phyloP scores from a whole-genome alignment of 108 stramenopile genomes.

The Pseudonitzschia multiseries region DNA sequence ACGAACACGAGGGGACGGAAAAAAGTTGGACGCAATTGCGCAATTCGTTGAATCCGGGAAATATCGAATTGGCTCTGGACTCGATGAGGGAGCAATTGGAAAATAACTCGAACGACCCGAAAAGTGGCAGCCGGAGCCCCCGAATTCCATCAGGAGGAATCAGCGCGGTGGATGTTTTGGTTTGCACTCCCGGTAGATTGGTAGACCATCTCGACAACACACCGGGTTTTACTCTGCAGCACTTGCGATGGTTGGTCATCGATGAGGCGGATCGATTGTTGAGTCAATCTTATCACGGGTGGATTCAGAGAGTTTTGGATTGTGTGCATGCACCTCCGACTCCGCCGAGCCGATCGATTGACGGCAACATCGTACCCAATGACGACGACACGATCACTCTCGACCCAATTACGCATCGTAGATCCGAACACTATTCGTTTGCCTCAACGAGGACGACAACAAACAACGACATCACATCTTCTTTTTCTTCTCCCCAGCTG shows the following conservation, averaged over 20 bases:
- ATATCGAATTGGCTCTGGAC: conserved; percentile 35
- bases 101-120: not conserved
- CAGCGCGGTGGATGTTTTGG: conserved; percentile 87
- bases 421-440: conserved; percentile 13
- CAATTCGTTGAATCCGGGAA: conserved; percentile 40
- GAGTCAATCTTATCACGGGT: conserved; percentile 91
- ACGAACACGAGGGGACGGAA: conserved; percentile 4
- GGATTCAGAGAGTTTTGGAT: conserved; percentile 81
- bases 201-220: conserved; percentile 91
- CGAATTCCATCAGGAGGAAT: conserved; percentile 22
- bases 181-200: conserved; percentile 94
- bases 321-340: conserved; percentile 40
- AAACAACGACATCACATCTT: not conserved
- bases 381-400: conserved; percentile 5
- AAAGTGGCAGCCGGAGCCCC: not conserved
- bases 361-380: conserved; percentile 12
- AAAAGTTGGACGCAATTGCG: conserved; percentile 20
- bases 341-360: not conserved
- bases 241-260: conserved; percentile 87
- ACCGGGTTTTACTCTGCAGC: conserved; percentile 92
- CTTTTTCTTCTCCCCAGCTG: not conserved
- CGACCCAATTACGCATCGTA: conserved; percentile 17
- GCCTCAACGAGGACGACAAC: not conserved
- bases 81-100: conserved; percentile 23
- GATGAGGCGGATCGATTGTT: conserved; percentile 96